Conservation (phyloP, 805 yeast genomes). For the Candida schatavii region DNA sequence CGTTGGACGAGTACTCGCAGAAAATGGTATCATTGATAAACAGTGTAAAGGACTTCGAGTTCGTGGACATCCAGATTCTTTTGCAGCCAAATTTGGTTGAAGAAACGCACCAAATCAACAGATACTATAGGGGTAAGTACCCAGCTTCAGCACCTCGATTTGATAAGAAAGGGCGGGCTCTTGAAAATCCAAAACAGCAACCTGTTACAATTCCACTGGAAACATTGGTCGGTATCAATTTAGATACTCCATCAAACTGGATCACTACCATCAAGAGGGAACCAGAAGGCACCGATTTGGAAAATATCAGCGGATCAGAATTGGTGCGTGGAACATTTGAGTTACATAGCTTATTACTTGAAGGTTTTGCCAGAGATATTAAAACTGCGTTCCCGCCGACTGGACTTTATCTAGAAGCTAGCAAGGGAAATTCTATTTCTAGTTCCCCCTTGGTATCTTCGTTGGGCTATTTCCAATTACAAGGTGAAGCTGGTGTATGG, state of each 20-base stretch:
- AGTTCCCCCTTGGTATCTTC: constrained; percentile 84
- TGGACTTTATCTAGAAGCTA: constrained; percentile 49
- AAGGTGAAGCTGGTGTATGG: constrained; percentile 72
- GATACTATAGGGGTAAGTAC: constrained; percentile 55
- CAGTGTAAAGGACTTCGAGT: constrained; percentile 42
- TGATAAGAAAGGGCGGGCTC: constrained; percentile 18
- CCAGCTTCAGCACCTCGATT: constrained; percentile 32
- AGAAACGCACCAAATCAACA: constrained; percentile 40
- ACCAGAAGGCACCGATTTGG: constrained; percentile 47
- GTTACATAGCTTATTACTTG: constrained; percentile 57
- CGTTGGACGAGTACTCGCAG: constrained; percentile 69
- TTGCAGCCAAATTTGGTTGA: constrained; percentile 52
- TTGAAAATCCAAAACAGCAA: constrained; percentile 19
- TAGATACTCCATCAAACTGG: constrained; percentile 70
- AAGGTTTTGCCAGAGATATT: constrained; percentile 62
- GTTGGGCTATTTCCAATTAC: constrained; percentile 80
- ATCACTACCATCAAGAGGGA: constrained; percentile 52
- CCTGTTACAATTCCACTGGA: constrained; percentile 52
- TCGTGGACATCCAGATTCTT: constrained; percentile 51
- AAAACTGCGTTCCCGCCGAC: constrained; percentile 39
- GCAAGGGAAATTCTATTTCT: too few species aligned
- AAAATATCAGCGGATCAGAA: constrained; percentile 47
- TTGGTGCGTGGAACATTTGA: constrained; percentile 47
- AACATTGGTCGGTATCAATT: constrained; percentile 50
- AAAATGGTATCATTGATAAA: constrained; percentile 47